Evolutionary conservation across 108 stramenopile genomes (phyloP).

Genomic region (Cyclostephanos invisitatus): DNA sequence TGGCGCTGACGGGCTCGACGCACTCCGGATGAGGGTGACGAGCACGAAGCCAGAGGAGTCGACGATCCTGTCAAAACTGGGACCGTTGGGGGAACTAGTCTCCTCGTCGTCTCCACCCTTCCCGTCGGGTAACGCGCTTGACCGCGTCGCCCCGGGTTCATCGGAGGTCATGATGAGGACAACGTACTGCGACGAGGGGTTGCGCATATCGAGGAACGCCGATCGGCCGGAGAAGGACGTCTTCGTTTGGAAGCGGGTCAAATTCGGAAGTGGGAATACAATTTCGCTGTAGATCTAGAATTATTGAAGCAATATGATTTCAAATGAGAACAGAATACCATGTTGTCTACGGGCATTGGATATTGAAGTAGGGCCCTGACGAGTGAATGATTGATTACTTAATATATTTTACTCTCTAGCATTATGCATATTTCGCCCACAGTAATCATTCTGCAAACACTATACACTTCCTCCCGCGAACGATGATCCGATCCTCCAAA

Average conservation of each 20-base stretch:
- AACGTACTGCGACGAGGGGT: conserved; percentile 74
- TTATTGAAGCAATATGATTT: not conserved
- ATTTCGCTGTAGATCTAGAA: conserved; percentile 30
- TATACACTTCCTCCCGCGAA: conserved; percentile 80
- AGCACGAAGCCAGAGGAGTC: conserved; percentile 83
- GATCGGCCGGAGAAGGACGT: conserved; percentile 54
- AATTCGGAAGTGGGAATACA: conserved; percentile 56
- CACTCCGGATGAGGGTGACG: conserved; percentile 62
- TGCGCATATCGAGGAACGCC: conserved; percentile 63
- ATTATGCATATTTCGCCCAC: conserved; percentile 1
- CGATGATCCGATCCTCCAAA: conserved; percentile 80
- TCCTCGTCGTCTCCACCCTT: conserved; percentile 70
- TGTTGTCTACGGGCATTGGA: too few relatives aligned
- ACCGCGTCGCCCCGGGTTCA: conserved; percentile 64
- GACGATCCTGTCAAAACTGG: conserved; percentile 61
- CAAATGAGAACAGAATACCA: not conserved
- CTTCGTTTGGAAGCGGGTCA: conserved; percentile 75
- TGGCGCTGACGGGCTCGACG: conserved; percentile 62
- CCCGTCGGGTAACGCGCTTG: conserved; percentile 78
- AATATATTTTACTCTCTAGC: too few relatives aligned
- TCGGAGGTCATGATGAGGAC: conserved; percentile 68
- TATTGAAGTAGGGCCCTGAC: too few relatives aligned
- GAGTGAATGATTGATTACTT: not conserved
- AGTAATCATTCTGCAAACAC: conserved; percentile 61
- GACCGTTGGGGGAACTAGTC: conserved; percentile 66